phyloP scores from a whole-genome alignment of 306 rosid species.

The Prosopis cineraria region DNA sequence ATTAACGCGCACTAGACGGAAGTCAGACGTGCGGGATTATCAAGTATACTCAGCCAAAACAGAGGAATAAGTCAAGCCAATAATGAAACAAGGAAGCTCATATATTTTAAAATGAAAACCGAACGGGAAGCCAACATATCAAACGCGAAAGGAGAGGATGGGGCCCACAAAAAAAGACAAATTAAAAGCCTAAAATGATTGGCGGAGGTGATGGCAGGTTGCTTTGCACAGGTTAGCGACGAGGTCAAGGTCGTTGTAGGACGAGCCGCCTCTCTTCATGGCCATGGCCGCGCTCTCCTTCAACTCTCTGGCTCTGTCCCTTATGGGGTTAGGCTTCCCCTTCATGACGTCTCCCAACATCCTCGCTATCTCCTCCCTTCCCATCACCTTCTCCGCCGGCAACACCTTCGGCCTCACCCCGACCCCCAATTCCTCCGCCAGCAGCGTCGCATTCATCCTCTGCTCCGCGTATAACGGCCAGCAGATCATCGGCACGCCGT shows the following conservation, averaged over 20 bases:
- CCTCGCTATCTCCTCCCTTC: constrained; percentile 42
- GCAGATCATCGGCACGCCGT: constrained; percentile 52
- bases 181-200: not conserved
- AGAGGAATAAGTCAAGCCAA: not conserved
- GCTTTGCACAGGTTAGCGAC: not conserved
- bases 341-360: constrained; percentile 40
- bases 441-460: constrained; percentile 50
- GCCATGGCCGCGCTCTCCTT: constrained; percentile 34
- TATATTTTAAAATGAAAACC: not conserved
- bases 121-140: too few relatives aligned
- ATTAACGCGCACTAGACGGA: too few relatives aligned
- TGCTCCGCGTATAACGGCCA: constrained; percentile 75
- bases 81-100: not conserved
- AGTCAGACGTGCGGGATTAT: too few relatives aligned
- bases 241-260: constrained; percentile 15
- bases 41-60: not conserved
- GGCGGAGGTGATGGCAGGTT: not conserved
- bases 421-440: constrained; percentile 49
- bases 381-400: constrained; percentile 42
- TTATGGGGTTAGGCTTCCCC: not conserved
- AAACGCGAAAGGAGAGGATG: not conserved
- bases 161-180: not conserved
- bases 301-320: constrained; percentile 29
- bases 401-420: constrained; percentile 37
- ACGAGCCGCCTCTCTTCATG: constrained; percentile 32